Percentiles rank a stretch among this genome's conserved stretches.
These are phyloP conservation scores for Pythium utonaiense DNA, from an alignment of 352 stramenopile genomes.

Conservation along the genomic window DNA sequence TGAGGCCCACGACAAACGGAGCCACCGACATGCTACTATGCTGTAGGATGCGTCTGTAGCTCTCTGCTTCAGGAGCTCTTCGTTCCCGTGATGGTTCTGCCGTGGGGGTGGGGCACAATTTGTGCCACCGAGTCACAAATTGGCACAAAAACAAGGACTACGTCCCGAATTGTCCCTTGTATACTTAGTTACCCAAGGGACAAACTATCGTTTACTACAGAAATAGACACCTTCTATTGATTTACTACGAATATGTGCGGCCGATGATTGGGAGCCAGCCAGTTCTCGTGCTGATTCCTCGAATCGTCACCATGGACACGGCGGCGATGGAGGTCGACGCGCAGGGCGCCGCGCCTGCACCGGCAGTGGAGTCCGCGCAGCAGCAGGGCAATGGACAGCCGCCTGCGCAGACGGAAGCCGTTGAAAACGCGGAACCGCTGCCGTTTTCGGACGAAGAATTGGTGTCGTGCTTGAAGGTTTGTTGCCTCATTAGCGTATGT, in stretches of 20 bases:
- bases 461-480: slow-evolving; percentile 46
- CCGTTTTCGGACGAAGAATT: slow-evolving; percentile 76
- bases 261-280: slow-evolving; percentile 12
- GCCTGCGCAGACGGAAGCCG: background rate
- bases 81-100: slow-evolving; percentile 8
- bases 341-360: slow-evolving; percentile 18
- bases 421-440: slow-evolving; percentile 33
- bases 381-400: slow-evolving; percentile 5
- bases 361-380: background rate
- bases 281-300: slow-evolving; percentile 7
- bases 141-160: slow-evolving; percentile 21
- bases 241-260: background rate
- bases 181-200: too few species aligned
- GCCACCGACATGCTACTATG: slow-evolving; percentile 46
- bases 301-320: slow-evolving; percentile 19
- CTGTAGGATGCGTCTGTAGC: background rate
- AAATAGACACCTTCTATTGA: background rate
- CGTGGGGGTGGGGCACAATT: slow-evolving; percentile 1
- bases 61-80: slow-evolving; percentile 11
- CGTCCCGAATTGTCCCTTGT: slow-evolving; percentile 4
- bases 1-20: slow-evolving; percentile 66
- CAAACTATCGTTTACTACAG: background rate
- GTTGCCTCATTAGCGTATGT: too few species aligned
- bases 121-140: slow-evolving; percentile 17
- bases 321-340: slow-evolving; percentile 38